Percentiles rank a stretch among this genome's conserved stretches.
Evolutionary conservation across 2,329 filamentous ascomycete genomes (phyloP).

Genomic region (Phialemoniopsis sp.): DNA sequence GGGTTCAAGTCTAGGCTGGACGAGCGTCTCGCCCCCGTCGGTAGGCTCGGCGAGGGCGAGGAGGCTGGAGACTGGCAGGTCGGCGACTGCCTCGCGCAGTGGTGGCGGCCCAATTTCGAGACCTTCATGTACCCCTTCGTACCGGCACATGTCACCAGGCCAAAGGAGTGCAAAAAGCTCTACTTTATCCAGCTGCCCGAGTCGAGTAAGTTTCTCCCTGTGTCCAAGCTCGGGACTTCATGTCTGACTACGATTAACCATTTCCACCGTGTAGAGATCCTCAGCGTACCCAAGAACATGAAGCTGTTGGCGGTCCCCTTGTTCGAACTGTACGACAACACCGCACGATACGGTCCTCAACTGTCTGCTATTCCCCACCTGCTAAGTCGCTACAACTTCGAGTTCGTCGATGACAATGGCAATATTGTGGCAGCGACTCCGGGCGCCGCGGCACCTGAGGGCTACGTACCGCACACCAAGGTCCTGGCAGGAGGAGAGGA

Average conservation of each 20-base stretch:
- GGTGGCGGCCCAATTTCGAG: constrained; percentile 99
- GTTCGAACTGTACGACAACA: constrained; percentile 98
- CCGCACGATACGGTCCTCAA: constrained; percentile 88
- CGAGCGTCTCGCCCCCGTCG: constrained; percentile 89
- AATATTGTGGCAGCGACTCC: constrained; percentile 83
- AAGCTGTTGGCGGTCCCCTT: constrained; percentile 94
- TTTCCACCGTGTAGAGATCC: constrained; percentile 79
- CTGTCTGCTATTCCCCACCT: constrained; percentile 94
- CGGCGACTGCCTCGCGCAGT: constrained; percentile 91
- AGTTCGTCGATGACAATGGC: constrained; percentile 92
- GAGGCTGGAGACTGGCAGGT: constrained; percentile 88
- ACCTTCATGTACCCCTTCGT: constrained; percentile 99
- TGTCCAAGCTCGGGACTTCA: too few species aligned
- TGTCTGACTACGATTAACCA: too few species aligned
- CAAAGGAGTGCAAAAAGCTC: constrained; percentile 98
- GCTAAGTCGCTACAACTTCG: constrained; percentile 92
- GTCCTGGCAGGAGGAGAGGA: constrained; percentile 62
- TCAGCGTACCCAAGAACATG: constrained; percentile 99
- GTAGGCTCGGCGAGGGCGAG: constrained; percentile 78
- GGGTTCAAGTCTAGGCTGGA: constrained; percentile 95
- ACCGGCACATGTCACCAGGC: constrained; percentile 89
- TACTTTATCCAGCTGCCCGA: constrained; percentile 95
- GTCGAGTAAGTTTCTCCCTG: constrained; percentile 61
- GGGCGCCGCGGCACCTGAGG: constrained; percentile 53
- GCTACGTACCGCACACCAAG: constrained; percentile 60